Evolutionary conservation across 2,329 filamentous ascomycete genomes (phyloP), one percentile per base, ranked within the genome.

Genomic region (Trichoderma polysporum): DNA sequence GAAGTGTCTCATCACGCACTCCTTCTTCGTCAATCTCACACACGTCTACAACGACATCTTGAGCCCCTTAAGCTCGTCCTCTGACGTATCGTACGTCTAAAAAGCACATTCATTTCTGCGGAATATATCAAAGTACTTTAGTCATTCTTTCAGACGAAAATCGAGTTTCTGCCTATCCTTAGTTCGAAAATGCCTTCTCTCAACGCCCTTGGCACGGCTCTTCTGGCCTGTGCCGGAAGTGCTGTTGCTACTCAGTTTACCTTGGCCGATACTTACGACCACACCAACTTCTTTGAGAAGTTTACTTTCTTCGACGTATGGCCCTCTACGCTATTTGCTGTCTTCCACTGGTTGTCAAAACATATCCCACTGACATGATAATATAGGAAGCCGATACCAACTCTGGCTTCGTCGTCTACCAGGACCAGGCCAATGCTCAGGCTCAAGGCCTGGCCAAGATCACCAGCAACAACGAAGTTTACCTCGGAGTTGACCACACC

Each of bases 381-480:
- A 10, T 22, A 22, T 17, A 73, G 72, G 72, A 70, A 19, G 53
- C 72, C 5, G 90, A 93, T 71, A 87, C 87, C 7, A 92, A 88
- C 52, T 74, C 84, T 66, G 90, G 90, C 9, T 90, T 85, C 72
- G 90, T 92, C 57, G 78, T 81, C 66, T 93, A 84, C 70, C 74
- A 76, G 53, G 76, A 66, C 73, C 71, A 74, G 59, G 27, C 68
- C 1, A 74, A 78, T 25, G 82, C 83, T 15, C 49, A 73, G 9
- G 66, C 66, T 2, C 71, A 79, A 22, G 78, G 77, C 19, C 73
- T 83, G 3, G 71, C 79, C 59, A 72, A 72, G 29, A 75, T 69
- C n/a, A 68, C 76, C 19, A 47, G 47, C 37, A 71, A 71, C 17
- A 70, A 73, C 10, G 75, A 78, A 35, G 76, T 82, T 25, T 79